phyloP scores from a whole-genome alignment of 768 basidiomycete genomes.

The Leccinum arenicola region DNA sequence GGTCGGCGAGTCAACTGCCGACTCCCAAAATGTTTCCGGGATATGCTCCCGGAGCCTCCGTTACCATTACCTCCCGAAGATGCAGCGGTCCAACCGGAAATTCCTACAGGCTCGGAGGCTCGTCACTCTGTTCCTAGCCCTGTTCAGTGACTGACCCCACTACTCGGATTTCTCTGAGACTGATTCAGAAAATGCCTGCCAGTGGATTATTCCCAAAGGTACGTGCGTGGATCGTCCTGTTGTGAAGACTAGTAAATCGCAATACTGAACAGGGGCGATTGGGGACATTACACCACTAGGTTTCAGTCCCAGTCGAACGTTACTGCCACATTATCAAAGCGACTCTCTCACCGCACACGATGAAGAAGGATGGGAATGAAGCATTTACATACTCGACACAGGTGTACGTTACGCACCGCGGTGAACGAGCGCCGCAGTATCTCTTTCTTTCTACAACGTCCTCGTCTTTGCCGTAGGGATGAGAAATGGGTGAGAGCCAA shows the following conservation, averaged over 20 bases:
- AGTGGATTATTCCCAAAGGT: too few species aligned
- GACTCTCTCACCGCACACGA: neutral
- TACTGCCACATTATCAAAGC: neutral
- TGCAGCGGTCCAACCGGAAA: too few species aligned
- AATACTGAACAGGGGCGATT: neutral
- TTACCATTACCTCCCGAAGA: too few species aligned
- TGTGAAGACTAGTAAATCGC: neutral
- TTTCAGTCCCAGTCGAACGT: neutral
- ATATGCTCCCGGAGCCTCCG: too few species aligned
- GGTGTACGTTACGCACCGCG: neutral
- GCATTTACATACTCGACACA: neutral
- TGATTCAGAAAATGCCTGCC: neutral
- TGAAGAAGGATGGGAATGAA: conserved; percentile 10
- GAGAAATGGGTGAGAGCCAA: neutral
- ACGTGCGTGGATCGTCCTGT: neutral
- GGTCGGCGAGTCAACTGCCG: too few species aligned
- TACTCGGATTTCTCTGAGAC: neutral
- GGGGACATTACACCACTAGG: neutral
- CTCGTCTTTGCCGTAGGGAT: neutral
- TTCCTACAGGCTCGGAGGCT: too few species aligned
- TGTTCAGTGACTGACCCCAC: too few species aligned
- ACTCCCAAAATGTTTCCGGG: too few species aligned
- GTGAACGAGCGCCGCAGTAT: neutral
- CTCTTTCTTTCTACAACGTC: neutral
- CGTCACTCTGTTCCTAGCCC: too few species aligned